These are phyloP conservation scores for Fulvia fulva DNA, from an alignment of 2,329 filamentous ascomycete genomes.

Conservation along the genomic window DNA sequence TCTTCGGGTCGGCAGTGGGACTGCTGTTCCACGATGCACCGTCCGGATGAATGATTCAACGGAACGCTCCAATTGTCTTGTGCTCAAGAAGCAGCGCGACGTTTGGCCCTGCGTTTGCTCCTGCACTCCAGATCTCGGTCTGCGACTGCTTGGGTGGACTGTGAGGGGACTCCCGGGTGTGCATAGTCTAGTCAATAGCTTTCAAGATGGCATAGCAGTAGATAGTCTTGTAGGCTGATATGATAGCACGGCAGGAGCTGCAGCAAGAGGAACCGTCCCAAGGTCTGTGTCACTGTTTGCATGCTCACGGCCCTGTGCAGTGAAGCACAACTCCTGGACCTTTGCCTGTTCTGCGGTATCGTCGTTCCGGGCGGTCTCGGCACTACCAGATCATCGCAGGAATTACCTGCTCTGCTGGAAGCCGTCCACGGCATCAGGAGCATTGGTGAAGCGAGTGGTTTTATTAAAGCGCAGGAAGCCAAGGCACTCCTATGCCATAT, in stretches of 20 bases:
- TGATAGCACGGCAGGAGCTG: background rate
- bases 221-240: background rate
- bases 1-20: background rate
- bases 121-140: background rate
- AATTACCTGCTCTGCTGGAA: too few relatives aligned
- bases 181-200: background rate
- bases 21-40: background rate
- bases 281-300: background rate
- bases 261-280: background rate
- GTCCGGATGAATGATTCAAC: background rate
- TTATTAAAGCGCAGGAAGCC: too few relatives aligned
- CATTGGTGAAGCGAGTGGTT: too few relatives aligned
- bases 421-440: too few relatives aligned
- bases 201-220: background rate
- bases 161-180: background rate
- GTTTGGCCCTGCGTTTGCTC: background rate
- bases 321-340: too few relatives aligned
- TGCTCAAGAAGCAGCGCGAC: background rate
- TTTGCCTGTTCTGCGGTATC: too few relatives aligned
- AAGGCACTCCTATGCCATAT: background rate
- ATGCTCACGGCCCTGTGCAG: too few relatives aligned
- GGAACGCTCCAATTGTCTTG: background rate
- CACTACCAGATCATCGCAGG: too few relatives aligned
- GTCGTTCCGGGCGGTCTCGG: too few relatives aligned
- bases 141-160: background rate